phyloP scores from a whole-genome alignment of 2,329 filamentous ascomycete genomes.

The Paraphoma sp. region DNA sequence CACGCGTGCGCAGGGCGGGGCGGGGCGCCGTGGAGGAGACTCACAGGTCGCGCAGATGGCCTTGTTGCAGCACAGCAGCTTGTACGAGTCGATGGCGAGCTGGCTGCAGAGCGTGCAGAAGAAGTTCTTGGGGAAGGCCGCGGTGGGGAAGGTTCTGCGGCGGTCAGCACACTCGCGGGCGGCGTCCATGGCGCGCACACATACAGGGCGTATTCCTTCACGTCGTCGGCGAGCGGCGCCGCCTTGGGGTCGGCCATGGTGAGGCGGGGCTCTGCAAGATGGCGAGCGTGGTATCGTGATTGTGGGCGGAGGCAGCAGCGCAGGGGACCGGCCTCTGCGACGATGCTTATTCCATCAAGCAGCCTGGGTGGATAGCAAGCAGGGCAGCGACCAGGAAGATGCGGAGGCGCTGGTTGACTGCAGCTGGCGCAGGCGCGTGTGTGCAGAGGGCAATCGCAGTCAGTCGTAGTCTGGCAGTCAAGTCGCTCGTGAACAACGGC shows the following conservation, averaged over 20 bases:
- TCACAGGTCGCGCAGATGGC: conserved; percentile 90
- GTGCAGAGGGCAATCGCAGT: background rate
- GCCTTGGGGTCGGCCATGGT: conserved; percentile 44
- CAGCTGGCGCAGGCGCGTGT: conserved; percentile 17
- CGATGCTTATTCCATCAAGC: conserved; percentile 32
- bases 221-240: conserved; percentile 42
- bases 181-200: background rate
- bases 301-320: conserved; percentile 29
- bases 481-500: too few relatives aligned
- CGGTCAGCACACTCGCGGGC: conserved; percentile 15
- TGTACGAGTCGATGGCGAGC: conserved; percentile 87
- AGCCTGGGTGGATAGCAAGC: background rate
- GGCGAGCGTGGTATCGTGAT: conserved; percentile 9
- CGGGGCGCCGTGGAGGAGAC: conserved; percentile 36
- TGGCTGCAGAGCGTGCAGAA: conserved; percentile 94
- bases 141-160: conserved; percentile 73
- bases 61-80: conserved; percentile 93
- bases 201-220: conserved; percentile 43
- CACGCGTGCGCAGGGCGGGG: background rate
- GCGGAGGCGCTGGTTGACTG: conserved; percentile 8
- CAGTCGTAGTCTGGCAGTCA: too few relatives aligned
- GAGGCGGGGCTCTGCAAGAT: conserved; percentile 19
- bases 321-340: conserved; percentile 15
- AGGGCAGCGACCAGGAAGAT: background rate
- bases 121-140: conserved; percentile 94